Evolutionary conservation across 192 early-diverging fungal species (phyloP).

Genomic region (Diversispora epigaea): DNA sequence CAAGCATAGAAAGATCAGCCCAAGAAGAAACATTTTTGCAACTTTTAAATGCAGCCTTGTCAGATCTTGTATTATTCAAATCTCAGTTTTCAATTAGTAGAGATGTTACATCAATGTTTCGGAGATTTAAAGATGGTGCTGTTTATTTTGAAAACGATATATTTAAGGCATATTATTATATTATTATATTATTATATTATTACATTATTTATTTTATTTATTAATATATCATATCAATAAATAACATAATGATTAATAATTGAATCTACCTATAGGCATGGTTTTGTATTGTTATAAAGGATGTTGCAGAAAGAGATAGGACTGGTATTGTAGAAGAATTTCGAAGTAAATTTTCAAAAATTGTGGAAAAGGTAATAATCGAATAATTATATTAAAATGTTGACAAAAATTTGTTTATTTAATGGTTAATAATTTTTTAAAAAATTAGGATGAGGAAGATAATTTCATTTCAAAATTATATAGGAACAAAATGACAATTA

Average conservation of each 20-base stretch:
- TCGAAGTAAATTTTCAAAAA: not conserved
- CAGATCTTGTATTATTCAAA: slow-evolving; percentile 9
- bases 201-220: not conserved
- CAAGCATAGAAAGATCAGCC: slow-evolving; percentile 11
- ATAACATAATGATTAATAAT: no score
- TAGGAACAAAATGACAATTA: not conserved
- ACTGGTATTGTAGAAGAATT: slow-evolving; percentile 22
- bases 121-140: slow-evolving; percentile 29
- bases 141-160: not conserved
- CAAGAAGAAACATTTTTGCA: slow-evolving; percentile 24
- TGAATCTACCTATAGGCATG: not conserved
- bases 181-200: not conserved
- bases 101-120: slow-evolving; percentile 35
- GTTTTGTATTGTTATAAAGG: slow-evolving; percentile 31
- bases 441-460: slow-evolving; percentile 19
- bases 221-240: not conserved
- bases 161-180: not conserved
- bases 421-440: not conserved
- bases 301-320: slow-evolving; percentile 14
- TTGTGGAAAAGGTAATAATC: not conserved
- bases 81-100: slow-evolving; percentile 22
- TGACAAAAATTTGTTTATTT: not conserved
- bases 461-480: slow-evolving; percentile 34
- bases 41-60: slow-evolving; percentile 15
- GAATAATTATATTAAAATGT: not conserved